phyloP scores from a whole-genome alignment of 345 rosid species.

The Eucalyptus tenuipes region DNA sequence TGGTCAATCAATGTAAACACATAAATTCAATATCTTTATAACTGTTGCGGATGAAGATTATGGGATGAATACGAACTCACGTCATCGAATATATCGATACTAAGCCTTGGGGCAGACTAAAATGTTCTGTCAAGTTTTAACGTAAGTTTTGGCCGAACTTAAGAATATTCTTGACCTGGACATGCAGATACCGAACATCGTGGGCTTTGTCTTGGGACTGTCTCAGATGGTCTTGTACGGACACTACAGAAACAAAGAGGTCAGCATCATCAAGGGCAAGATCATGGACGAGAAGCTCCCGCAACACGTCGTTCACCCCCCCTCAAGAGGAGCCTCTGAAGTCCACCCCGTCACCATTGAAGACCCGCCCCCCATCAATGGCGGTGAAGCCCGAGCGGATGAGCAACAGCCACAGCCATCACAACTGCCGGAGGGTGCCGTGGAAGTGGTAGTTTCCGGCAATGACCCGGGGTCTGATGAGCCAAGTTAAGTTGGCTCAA shows the following conservation, averaged over 20 bases:
- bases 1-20: neutral
- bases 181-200: conserved; percentile 59
- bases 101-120: neutral
- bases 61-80: neutral
- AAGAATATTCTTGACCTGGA: neutral
- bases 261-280: neutral
- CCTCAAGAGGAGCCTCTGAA: conserved; percentile 5
- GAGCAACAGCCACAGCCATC: neutral
- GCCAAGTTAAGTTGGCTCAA: neutral
- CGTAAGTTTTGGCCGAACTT: neutral
- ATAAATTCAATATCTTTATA: neutral
- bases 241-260: conserved; percentile 28
- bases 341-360: conserved; percentile 6
- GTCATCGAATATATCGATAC: neutral
- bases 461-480: neutral
- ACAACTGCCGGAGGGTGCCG: neutral
- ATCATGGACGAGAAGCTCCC: conserved; percentile 9
- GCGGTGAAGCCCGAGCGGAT: neutral
- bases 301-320: neutral
- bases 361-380: neutral
- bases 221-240: conserved; percentile 60
- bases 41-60: neutral
- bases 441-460: neutral
- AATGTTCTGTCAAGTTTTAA: neutral
- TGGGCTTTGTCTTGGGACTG: conserved; percentile 64